Percentiles rank a stretch among this genome's conserved stretches.
Evolutionary conservation across 2,329 filamentous ascomycete species (phyloP).

Genomic region (Fusarium bactridioides): DNA sequence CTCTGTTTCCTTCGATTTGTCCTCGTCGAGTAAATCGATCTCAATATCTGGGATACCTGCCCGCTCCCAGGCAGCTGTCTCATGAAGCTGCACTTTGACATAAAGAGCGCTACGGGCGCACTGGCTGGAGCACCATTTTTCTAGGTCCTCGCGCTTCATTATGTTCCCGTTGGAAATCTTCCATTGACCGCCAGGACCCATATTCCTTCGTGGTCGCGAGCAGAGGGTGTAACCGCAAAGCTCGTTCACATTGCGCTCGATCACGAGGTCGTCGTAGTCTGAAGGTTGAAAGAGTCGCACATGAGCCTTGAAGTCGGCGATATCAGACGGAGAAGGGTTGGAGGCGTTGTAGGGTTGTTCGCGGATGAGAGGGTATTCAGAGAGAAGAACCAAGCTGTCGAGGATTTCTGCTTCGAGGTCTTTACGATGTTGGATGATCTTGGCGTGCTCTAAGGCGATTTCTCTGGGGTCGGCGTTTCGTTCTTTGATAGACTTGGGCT

Average conservation of each 20-base stretch:
- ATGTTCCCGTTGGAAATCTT: conserved; percentile 70
- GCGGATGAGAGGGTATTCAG: conserved; percentile 61
- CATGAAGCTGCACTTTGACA: conserved; percentile 86
- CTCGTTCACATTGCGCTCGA: conserved; percentile 85
- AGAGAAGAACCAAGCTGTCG: conserved; percentile 74
- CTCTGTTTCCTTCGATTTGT: conserved; percentile 58
- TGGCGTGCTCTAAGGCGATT: conserved; percentile 82
- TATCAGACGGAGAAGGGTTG: conserved; percentile 65
- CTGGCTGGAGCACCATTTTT: conserved; percentile 84
- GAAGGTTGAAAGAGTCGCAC: conserved; percentile 80
- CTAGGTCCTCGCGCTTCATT: conserved; percentile 74
- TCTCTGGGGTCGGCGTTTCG: conserved; percentile 56
- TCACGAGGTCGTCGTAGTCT: conserved; percentile 88
- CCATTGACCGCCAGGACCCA: conserved; percentile 68
- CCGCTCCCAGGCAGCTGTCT: conserved; percentile 86
- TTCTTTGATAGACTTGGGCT: conserved; percentile 45
- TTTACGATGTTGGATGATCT: conserved; percentile 82
- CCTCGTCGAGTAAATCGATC: conserved; percentile 74
- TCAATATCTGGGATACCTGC: conserved; percentile 63
- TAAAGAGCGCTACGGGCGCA: conserved; percentile 85
- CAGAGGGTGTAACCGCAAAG: conserved; percentile 89
- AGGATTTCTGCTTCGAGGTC: conserved; percentile 78
- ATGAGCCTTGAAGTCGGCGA: conserved; percentile 68
- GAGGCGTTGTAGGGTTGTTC: conserved; percentile 51
- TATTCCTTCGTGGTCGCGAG: conserved; percentile 65